Base-by-base conservation (phyloP, 2,329 filamentous ascomycete genomes). In the Metarhizium album region DNA sequence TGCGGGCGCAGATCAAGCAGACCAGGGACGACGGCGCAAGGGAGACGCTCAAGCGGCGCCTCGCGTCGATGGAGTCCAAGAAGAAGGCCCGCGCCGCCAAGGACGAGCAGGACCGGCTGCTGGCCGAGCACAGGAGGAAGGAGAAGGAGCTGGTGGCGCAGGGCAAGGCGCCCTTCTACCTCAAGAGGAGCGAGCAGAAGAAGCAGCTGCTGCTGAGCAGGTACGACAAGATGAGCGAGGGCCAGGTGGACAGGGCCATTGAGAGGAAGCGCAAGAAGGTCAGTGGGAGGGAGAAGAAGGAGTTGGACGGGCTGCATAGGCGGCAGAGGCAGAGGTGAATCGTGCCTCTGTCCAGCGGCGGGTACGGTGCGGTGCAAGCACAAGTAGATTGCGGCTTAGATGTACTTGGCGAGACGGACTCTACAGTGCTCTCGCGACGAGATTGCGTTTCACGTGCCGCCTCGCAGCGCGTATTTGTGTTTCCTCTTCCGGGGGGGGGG, bases 151-250 rank as follows among this genome's bases (percentile, higher is more conserved):
- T 87, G 54, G 83, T 97, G 48, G 82, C 82, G 60, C 80, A 94
- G 71, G 93, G 93, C 54, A 96, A 96, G 80, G 82, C 79, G 64
- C 91, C 93, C 0, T 98, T 90, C 71, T 97, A 88, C 69, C 73
- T 97, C 60, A 98, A 98, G 80, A 84, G 84, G 72, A 82, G 83
- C 62, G 91, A 96, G 70, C 80, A 93, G 74, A 95, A 93, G 83
- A 89, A 91, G 74, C 74, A 84, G 67, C 74, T 90, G 51, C 72
- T 96, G 55, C 74, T 87, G 62, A 84, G 93, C 60, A 82, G 85
- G 64, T 96, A 87, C 68, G 79, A 84, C 59, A 79, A 80, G 53
- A 86, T 97, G 84, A 93, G 87, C 69, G 85, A 86, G 64, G 85
- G 83, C 65, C 84, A 96, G 69, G 79, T 90, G 53, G 86, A 94